phyloP scores from a whole-genome alignment of 2,329 filamentous ascomycete species.

The Chrysoporthe cubensis region DNA sequence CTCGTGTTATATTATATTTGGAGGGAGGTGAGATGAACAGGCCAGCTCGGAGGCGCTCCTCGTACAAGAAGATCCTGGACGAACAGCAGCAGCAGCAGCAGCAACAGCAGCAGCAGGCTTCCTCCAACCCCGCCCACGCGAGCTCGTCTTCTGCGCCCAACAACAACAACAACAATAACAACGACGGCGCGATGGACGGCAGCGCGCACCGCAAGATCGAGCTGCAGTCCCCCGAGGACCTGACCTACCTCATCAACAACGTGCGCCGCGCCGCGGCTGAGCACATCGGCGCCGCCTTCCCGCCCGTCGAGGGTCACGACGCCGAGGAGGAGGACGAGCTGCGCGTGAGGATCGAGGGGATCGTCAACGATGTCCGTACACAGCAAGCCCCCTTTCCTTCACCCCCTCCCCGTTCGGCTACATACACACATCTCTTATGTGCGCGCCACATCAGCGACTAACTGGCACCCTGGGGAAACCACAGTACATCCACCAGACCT shows the following conservation, averaged over 20 bases:
- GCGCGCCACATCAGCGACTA: not conserved
- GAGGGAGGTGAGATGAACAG: constrained; percentile 24
- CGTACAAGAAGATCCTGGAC: constrained; percentile 21
- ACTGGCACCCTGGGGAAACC: not conserved
- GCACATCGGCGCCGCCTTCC: constrained; percentile 70
- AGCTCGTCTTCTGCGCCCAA: constrained; percentile 4
- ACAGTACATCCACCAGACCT: constrained; percentile 66
- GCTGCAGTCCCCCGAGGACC: constrained; percentile 75
- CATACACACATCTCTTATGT: not conserved
- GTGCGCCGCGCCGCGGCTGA: constrained; percentile 69
- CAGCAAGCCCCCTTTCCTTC: not conserved
- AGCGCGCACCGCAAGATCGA: constrained; percentile 73
- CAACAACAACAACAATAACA: constrained; percentile 6
- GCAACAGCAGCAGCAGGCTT: constrained; percentile 9
- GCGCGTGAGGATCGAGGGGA: constrained; percentile 60
- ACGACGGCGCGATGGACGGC: constrained; percentile 39
- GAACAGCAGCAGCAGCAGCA: constrained; percentile 3
- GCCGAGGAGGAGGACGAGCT: constrained; percentile 60
- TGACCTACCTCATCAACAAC: constrained; percentile 71
- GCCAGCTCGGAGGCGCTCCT: constrained; percentile 29
- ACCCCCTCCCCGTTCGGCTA: not conserved
- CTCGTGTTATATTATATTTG: not conserved
- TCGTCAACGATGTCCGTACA: constrained; percentile 59
- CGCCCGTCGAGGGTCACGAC: constrained; percentile 57
- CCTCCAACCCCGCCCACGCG: not conserved